Evolutionary conservation across 2,329 filamentous ascomycete genomes (phyloP), one percentile per base, ranked within the genome.

Genomic region (Aspergillus thermomutatus): DNA sequence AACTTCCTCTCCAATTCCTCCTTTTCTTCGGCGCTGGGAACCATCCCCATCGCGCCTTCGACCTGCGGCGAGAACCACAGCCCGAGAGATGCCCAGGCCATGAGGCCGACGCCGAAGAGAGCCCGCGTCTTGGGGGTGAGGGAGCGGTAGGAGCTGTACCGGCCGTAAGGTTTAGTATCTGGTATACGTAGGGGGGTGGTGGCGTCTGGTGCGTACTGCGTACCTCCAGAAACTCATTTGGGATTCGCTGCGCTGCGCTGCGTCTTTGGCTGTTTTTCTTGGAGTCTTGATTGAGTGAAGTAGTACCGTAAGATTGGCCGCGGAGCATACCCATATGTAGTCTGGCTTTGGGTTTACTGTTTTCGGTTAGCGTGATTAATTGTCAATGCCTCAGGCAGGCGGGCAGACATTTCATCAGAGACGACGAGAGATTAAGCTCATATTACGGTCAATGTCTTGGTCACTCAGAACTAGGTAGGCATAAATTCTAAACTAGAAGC

Each of bases 41-140:
- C 86, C 72, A 91, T 83, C 6, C 89, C 89, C 59, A 92, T 82
- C 45, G 82, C 85, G 69, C 89, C 83, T 75, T 93, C 92, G 17
- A 88, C 85, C 56, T 81, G 80, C 69, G 93, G 89, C 4, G 88
- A 86, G 19, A 90, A 69, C 69, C 88, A 87, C n/a, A 94, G 80
- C 17, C 91, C 92, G 43, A 85, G 77, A 43, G 80, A 77, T 14
- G 90, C 91, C 84, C 91, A 96, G 34, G 84, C 84, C 68, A 96
- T 85, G 63, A 96, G 76, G 65, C 86, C 88, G 50, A 86, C 71
- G 64, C 92, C 92, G 60, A 96, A 81, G 49, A 87, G 76, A 45
- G 90, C 76, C 55, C 89, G 88, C 25, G 89, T 88, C 64, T 83
- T 87, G 19, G 88, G 83, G 3, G 87, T 78, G 53, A 96, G 86